phyloP scores from a whole-genome alignment of 495 filamentous ascomycete species.

The Chaetomium fimeti region DNA sequence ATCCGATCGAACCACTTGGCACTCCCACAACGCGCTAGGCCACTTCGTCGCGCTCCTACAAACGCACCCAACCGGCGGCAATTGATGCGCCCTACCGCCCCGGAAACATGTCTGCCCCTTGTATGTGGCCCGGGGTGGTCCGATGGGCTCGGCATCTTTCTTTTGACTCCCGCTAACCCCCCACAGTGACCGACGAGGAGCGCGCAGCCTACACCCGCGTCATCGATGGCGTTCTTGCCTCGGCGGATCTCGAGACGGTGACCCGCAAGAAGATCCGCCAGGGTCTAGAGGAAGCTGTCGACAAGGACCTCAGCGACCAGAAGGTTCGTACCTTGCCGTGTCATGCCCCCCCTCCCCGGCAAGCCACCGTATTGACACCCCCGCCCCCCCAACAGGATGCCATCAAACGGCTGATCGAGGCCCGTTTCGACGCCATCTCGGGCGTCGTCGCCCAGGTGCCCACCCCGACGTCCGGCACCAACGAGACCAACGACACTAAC shows the following conservation, averaged over 20 bases:
- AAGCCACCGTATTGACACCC: slow-evolving; percentile 2
- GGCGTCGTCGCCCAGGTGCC: slow-evolving; percentile 43
- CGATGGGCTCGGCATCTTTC: neutral
- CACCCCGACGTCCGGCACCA: slow-evolving; percentile 34
- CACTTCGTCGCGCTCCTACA: neutral
- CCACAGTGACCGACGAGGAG: slow-evolving; percentile 64
- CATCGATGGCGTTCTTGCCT: slow-evolving; percentile 85
- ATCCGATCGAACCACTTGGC: neutral
- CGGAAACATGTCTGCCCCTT: slow-evolving; percentile 34
- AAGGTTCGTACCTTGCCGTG: slow-evolving; percentile 66
- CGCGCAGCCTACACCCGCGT: slow-evolving; percentile 71
- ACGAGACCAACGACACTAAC: slow-evolving; percentile 24
- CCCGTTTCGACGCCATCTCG: slow-evolving; percentile 81
- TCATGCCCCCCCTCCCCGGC: neutral
- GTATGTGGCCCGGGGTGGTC: slow-evolving; percentile 22
- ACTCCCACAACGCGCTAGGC: neutral
- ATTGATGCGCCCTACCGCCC: slow-evolving; percentile 29
- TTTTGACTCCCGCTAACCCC: neutral
- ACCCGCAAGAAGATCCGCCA: slow-evolving; percentile 91
- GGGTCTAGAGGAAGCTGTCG: slow-evolving; percentile 66
- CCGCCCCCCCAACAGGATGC: slow-evolving; percentile 54
- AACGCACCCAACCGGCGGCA: slow-evolving; percentile 8
- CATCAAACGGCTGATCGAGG: slow-evolving; percentile 81
- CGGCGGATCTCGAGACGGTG: slow-evolving; percentile 82
- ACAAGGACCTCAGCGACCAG: slow-evolving; percentile 78